Evolutionary conservation across 768 basidiomycete species (phyloP), one percentile per base, ranked within the genome.

Genomic region (Hemileccinum impolitum): DNA sequence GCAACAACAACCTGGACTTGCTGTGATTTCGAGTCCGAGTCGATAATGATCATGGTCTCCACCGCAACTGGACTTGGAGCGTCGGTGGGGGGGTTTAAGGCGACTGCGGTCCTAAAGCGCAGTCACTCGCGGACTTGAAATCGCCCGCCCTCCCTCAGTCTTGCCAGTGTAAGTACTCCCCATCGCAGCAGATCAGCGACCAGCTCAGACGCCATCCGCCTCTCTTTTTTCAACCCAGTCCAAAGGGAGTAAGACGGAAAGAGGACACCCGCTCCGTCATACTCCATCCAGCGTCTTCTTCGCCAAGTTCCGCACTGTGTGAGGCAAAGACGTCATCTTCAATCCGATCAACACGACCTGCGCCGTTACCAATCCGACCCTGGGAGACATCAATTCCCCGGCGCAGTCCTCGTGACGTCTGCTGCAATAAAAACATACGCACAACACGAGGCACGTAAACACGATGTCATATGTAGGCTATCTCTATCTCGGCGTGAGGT

Each of bases 381-480:
- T 50, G 48, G 17, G 43, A 44, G 43, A 4, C 17, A 38, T 48
- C 38, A 28, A 50, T 40, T 47, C 46, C 23, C 53, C 53, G 30
- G 51, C 51, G 38, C 45, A 39, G 43, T 18, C 34, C 37, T 46
- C 53, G 38, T 46, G 38, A 54, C 43, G 43, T 54, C 38, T 45
- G n/a, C n/a, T 14, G 40, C 39, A 15, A 38, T 13, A 34, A n/a
- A 42, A 43, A 54, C 55, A 56, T 50, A 50, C 55, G 28, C 9
- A 5, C 42, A 31, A 57, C 56, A 57, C 55, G 56, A 57, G 56
- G 55, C 55, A 32, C 9, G 15, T 18, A 28, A 43, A 43, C 41
- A 53, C 42, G 53, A 46, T 41, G 45, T 54, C 39, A 40, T 19
- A 17, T 41, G 42, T 47, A 56, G 49, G 14, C 43, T 51, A 48